Evolutionary conservation across 2,329 filamentous ascomycete species (phyloP), one percentile per base, ranked within the genome.

Genomic region (Fusarium multiceps): DNA sequence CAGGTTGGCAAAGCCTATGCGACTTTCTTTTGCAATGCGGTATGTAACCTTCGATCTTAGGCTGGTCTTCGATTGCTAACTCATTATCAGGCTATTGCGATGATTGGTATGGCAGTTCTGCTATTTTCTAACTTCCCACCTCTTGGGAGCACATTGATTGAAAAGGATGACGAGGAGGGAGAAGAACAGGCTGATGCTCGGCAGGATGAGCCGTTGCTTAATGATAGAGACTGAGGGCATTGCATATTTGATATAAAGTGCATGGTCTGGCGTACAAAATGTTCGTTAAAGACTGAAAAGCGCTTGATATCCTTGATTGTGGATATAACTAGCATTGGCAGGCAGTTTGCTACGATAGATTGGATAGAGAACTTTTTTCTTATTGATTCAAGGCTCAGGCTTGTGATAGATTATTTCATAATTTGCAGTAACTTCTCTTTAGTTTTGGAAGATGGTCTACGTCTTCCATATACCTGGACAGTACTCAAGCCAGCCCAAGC

Each of bases 11-110:
- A 85, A 71, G 83, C 87, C 0, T 84, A 90, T 59, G 79, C 89
- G 11, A 91, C 90, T 0, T 93, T 93, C 73, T 87, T 88, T 50
- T 89, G 86, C 74, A 93, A 93, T 72, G 90, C 88, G 7, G 87
- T 87, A 74, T 72, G 85, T 61, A 3, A 7, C 10, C 18, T 37
- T 5, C 11, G 3, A 0, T 7, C 3, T 4, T 2, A 13, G 2
- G 7, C 1, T 3, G 0, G 1, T 2, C 5, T 16, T 13, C 14
- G 18, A 2, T 42, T 1, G 1, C 65, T 76, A 41, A 77, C 67
- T 16, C 42, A 6, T 6, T 12, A 3, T 4, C 13, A 87, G 85
- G 86, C 82, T 0, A 82, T 90, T 3, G 79, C 90, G 1, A 57
- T 89, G 0, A 37, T 85, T 4, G 83, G 77, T 4, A 81, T 81